These are phyloP conservation scores for Haplographium delicatum DNA, from an alignment of 495 filamentous ascomycete species.

Conservation along the genomic window DNA sequence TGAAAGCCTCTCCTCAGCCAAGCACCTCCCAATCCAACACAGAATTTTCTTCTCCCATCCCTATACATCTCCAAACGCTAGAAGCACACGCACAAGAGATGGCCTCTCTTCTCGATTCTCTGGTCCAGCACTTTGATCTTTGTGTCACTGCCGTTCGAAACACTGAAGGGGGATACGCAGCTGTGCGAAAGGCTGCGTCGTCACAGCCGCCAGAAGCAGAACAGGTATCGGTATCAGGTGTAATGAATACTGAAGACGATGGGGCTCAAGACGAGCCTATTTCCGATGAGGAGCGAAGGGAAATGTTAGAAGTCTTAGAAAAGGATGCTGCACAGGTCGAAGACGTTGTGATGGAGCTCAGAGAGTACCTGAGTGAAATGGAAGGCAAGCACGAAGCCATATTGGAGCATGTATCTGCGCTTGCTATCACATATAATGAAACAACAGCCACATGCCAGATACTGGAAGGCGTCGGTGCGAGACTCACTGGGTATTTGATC, in stretches of 20 bases:
- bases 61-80: slow-evolving; percentile 63
- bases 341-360: slow-evolving; percentile 81
- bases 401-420: slow-evolving; percentile 48
- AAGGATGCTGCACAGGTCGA: slow-evolving; percentile 85
- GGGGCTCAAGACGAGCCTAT: slow-evolving; percentile 42
- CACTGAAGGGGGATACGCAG: slow-evolving; percentile 82
- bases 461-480: slow-evolving; percentile 61
- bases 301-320: slow-evolving; percentile 77
- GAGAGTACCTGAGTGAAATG: slow-evolving; percentile 70
- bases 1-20: slow-evolving; percentile 28
- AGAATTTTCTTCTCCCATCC: slow-evolving; percentile 44
- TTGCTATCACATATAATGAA: slow-evolving; percentile 41
- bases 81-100: slow-evolving; percentile 78
- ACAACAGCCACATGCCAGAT: slow-evolving; percentile 56
- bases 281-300: slow-evolving; percentile 65
- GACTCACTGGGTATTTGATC: slow-evolving; percentile 61
- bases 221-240: slow-evolving; percentile 44
- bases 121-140: slow-evolving; percentile 90
- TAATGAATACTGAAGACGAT: slow-evolving; percentile 54
- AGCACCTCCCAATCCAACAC: slow-evolving; percentile 27
- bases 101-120: slow-evolving; percentile 71
- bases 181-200: slow-evolving; percentile 54
- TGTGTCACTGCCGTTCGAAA: slow-evolving; percentile 89
- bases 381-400: slow-evolving; percentile 59
- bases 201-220: slow-evolving; percentile 58